Evolutionary conservation across 106 monocot species (phyloP).

Genomic region (Apostasia shenzhenica): DNA sequence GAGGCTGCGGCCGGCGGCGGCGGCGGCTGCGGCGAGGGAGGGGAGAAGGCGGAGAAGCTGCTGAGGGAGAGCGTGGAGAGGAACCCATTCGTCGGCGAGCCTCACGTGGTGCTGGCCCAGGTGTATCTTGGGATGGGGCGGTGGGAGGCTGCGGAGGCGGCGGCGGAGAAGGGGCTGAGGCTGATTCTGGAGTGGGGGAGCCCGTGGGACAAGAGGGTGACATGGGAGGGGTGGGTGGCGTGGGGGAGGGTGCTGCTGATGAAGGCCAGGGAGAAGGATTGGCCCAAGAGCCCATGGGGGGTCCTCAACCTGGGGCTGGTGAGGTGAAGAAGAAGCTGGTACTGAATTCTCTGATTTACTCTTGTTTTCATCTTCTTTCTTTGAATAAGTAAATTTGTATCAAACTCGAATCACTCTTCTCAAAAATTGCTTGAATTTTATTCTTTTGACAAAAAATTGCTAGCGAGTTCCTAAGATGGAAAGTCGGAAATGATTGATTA

Average conservation of each 20-base stretch:
- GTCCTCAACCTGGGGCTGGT: slow-evolving; percentile 67
- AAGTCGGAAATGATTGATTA: too few species aligned
- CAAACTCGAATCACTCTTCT: too few species aligned
- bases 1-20: slow-evolving; percentile 32
- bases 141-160: slow-evolving; percentile 51
- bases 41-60: slow-evolving; percentile 42
- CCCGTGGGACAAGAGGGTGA: slow-evolving; percentile 83
- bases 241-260: slow-evolving; percentile 71
- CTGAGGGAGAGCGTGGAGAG: slow-evolving; percentile 34
- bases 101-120: slow-evolving; percentile 51
- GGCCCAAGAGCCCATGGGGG: slow-evolving; percentile 60
- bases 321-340: slow-evolving; percentile 11
- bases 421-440: too few species aligned
- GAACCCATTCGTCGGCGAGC: slow-evolving; percentile 73
- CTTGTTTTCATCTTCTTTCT: too few species aligned
- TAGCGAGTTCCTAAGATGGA: too few species aligned
- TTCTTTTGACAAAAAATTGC: too few species aligned
- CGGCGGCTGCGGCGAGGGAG: not conserved
- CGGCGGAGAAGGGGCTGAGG: slow-evolving; percentile 38
- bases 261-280: slow-evolving; percentile 53
- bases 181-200: slow-evolving; percentile 75
- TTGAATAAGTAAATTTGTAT: too few species aligned
- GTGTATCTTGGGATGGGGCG: slow-evolving; percentile 45
- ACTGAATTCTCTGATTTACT: too few species aligned
- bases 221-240: slow-evolving; percentile 84